Evolutionary conservation across 2,329 filamentous ascomycete species (phyloP), one percentile per base, ranked within the genome.

Genomic region (Cyphellophora attinorum): DNA sequence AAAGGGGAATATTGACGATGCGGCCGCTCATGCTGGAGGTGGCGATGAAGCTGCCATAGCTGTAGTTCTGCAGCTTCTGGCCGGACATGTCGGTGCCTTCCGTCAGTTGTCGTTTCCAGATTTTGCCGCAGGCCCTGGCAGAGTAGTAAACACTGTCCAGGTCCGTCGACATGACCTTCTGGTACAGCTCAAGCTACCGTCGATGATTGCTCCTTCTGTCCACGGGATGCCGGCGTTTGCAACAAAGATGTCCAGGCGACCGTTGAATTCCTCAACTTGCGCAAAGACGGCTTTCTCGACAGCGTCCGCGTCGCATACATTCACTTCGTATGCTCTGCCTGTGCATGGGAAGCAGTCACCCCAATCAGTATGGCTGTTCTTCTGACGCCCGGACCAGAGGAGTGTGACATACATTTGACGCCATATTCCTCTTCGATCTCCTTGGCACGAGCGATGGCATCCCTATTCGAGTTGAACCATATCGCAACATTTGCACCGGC

Each of bases 11-110:
- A 53, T 85, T 88, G 54, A 76, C 79, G 48, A 86, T 78, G 53
- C 81, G 80, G 4, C 76, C 83, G 47, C 75, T 81, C 72, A 88
- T 86, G 39, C 76, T 81, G 1, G 83, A 78, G 5, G 83, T 89
- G 17, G 78, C 78, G 45, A 89, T 75, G 56, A 88, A 83, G 54
- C 75, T 80, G n/a, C 81, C 81, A n/a, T 68, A 64, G 61, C 79
- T 79, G 55, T 85, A 80, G 14, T 76, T 65, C 29, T 76, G 64
- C 64, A 79, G 88, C 55, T 83, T 74, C 33, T 67, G 61, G 6
- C 78, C 82, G 0, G 81, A 81, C 0, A 74, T 45, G n/a, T n/a
- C n/a, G n/a, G n/a, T n/a, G n/a, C n/a, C n/a, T n/a, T n/a, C n/a
- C n/a, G n/a, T n/a, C 61, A 79, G 79, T 55, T 85, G 80, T 15